Conservation (phyloP, 129 eudicot genomes). For the Deinandra increscens region DNA sequence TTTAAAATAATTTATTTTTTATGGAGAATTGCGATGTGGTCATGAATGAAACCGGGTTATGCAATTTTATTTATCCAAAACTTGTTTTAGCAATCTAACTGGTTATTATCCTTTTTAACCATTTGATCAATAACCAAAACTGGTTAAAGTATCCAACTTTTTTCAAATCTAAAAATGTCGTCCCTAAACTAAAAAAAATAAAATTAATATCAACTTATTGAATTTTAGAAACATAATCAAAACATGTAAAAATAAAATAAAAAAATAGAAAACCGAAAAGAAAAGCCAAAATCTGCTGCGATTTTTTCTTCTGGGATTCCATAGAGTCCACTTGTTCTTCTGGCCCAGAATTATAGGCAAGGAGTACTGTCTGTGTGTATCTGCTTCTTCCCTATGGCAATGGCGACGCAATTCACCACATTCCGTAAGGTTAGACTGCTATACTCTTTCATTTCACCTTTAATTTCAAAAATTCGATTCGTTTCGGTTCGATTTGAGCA, state of each 20-base stretch:
- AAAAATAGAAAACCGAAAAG: not conserved
- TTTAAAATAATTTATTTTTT: too few species aligned
- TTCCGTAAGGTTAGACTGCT: conserved; percentile 37
- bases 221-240: not conserved
- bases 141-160: too few species aligned
- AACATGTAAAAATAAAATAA: not conserved
- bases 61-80: too few species aligned
- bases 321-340: conserved; percentile 10
- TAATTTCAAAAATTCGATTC: not conserved
- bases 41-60: too few species aligned
- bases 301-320: conserved; percentile 14
- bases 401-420: conserved; percentile 34
- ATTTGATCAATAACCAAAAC: too few species aligned
- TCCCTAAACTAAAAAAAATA: too few species aligned
- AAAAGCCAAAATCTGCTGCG: not conserved
- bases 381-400: conserved; percentile 41
- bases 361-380: conserved; percentile 23
- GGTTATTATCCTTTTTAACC: too few species aligned
- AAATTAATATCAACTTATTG: not conserved
- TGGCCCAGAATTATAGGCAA: conserved; percentile 14
- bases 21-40: too few species aligned
- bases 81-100: too few species aligned
- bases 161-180: too few species aligned
- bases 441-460: not conserved
- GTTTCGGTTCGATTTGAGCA: not conserved